These are phyloP conservation scores for Dictyostelium citrinum DNA, from an alignment of 78 protist genomes.

Conservation along the genomic window DNA sequence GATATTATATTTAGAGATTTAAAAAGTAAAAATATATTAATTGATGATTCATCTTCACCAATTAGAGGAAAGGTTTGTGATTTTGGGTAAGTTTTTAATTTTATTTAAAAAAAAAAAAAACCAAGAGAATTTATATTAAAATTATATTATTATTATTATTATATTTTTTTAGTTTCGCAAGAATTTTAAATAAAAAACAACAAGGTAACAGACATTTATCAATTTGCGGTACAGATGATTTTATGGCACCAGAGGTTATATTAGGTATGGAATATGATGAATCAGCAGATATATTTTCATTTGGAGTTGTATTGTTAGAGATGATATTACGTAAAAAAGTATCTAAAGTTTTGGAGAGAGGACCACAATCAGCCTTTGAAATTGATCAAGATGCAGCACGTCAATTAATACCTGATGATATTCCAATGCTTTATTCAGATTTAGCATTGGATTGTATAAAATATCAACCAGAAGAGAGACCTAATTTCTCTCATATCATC, in stretches of 20 bases:
- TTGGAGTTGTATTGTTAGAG: conserved; percentile 63
- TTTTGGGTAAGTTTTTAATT: conserved; percentile 21
- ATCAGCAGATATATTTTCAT: conserved; percentile 70
- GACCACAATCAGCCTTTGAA: conserved; percentile 69
- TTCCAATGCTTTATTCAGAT: conserved; percentile 45
- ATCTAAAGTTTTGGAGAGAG: conserved; percentile 45
- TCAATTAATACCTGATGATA: conserved; percentile 35
- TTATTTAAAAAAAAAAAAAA: background rate
- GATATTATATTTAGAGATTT: conserved; percentile 70
- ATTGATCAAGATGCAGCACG: conserved; percentile 45
- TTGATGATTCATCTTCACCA: conserved; percentile 43
- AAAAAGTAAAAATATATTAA: conserved; percentile 60
- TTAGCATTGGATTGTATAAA: conserved; percentile 53
- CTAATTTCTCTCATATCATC: conserved; percentile 58
- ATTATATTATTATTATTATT: background rate
- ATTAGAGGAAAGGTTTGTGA: conserved; percentile 72
- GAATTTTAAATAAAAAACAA: conserved; percentile 53
- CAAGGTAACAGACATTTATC: conserved; percentile 56
- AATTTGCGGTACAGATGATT: conserved; percentile 50
- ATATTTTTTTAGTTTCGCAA: background rate
- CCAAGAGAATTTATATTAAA: background rate
- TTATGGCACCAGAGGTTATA: conserved; percentile 66
- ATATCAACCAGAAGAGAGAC: conserved; percentile 45
- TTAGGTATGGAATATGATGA: conserved; percentile 78
- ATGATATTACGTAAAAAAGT: conserved; percentile 40